Conservation (phyloP, 108 stramenopile genomes). For the Mayamaea pseudoterrestris region DNA sequence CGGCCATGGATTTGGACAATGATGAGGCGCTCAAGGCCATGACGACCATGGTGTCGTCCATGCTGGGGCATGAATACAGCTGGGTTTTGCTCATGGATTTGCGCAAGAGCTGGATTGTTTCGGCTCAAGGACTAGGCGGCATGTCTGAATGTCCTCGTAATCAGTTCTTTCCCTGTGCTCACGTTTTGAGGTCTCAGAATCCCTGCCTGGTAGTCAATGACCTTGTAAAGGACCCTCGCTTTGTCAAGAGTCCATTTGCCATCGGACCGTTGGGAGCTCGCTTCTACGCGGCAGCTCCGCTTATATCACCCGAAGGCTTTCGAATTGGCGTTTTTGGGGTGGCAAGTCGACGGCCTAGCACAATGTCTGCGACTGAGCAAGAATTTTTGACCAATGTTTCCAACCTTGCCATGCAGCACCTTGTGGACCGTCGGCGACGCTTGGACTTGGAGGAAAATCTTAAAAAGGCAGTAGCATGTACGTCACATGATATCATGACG, state of each 20-base stretch:
- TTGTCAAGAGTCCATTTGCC: constrained; percentile 49
- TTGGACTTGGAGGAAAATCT: constrained; percentile 20
- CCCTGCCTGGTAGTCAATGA: constrained; percentile 24
- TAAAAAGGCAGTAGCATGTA: constrained; percentile 44
- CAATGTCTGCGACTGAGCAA: constrained; percentile 37
- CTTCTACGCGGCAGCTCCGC: constrained; percentile 69
- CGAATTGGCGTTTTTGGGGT: too few relatives aligned
- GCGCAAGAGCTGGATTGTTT: too few relatives aligned
- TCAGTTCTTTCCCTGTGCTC: too few relatives aligned
- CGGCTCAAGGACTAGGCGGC: too few relatives aligned
- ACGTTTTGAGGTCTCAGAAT: too few relatives aligned
- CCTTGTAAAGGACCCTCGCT: constrained; percentile 49
- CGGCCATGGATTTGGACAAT: constrained; percentile 42
- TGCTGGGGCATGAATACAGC: too few relatives aligned
- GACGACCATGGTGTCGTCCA: too few relatives aligned
- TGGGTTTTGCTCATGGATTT: too few relatives aligned
- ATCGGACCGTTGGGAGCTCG: constrained; percentile 54
- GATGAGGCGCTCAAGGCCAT: constrained; percentile 57
- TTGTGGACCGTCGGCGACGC: constrained; percentile 34
- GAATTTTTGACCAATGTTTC: constrained; percentile 49
- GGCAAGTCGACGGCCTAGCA: too few relatives aligned
- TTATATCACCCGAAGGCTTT: constrained; percentile 57
- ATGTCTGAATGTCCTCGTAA: too few relatives aligned
- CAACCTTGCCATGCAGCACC: constrained; percentile 35
- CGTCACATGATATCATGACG: constrained; percentile 65